Base-by-base conservation (phyloP, 306 rosid genomes). In the Psophocarpus tetragonolobus region DNA sequence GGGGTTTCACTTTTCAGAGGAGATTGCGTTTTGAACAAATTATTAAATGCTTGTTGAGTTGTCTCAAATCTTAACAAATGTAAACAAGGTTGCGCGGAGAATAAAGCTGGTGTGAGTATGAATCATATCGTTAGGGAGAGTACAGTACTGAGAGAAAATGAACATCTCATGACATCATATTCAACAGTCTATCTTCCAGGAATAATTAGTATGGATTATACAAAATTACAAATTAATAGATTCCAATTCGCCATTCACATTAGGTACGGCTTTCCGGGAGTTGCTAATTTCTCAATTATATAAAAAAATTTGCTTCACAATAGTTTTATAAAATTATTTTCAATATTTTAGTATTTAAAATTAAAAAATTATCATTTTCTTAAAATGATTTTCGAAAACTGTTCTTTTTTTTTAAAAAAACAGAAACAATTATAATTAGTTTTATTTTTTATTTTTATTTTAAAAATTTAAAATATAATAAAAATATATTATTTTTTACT, bases 261-360 rank as follows among this genome's bases (percentile, higher is more conserved):
- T 72, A 44, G 82, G 79, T 69, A 75, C 18, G 84, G 20, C 42
- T 48, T 66, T 54, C 15, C 1, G 38, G 23, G 70, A n/a, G 39
- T 75, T 81, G 32, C 62, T 70, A 30, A 20, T 21, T 45, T 44
- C 67, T 32, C 38, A 64, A 38, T 38, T n/a, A n/a, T n/a, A n/a
- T n/a, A n/a, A n/a, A n/a, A n/a, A n/a, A n/a, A n/a, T n/a, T n/a
- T n/a, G n/a, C n/a, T n/a, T n/a, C n/a, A n/a, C n/a, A n/a, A n/a
- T n/a, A n/a, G n/a, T n/a, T n/a, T n/a, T n/a, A n/a, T n/a, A n/a
- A n/a, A n/a, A n/a, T n/a, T n/a, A n/a, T n/a, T n/a, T n/a, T n/a
- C n/a, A n/a, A n/a, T n/a, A n/a, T n/a, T n/a, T n/a, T n/a, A n/a
- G n/a, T n/a, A n/a, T n/a, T n/a, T n/a, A n/a, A n/a, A n/a, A n/a